Conservation (phyloP, 495 filamentous ascomycete genomes). For the Penicillium bovifimosum region DNA sequence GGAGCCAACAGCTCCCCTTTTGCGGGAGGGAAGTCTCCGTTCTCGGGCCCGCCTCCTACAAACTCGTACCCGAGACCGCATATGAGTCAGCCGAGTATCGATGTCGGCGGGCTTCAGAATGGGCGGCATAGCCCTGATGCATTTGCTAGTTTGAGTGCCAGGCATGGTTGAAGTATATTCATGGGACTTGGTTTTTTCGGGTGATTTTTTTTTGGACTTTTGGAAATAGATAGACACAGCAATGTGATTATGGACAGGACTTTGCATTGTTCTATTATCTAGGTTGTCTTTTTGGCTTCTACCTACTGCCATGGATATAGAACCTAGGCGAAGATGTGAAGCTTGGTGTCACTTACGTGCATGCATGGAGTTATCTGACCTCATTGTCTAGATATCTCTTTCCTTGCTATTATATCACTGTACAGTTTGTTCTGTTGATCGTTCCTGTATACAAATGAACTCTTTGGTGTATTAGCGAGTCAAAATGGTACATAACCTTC, state of each 20-base stretch:
- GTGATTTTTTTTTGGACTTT: conserved; percentile 1
- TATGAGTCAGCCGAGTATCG: conserved; percentile 85
- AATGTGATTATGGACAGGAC: conserved; percentile 4
- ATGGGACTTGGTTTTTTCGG: background rate
- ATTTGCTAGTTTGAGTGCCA: conserved; percentile 86
- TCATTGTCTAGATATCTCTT: conserved; percentile 1
- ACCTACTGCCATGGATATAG: conserved; percentile 15
- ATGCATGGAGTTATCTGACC: conserved; percentile 14
- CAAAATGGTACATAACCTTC: background rate
- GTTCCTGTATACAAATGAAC: background rate
- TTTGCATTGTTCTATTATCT: conserved; percentile 4
- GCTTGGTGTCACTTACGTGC: conserved; percentile 13
- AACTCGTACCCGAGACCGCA: conserved; percentile 43
- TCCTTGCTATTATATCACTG: background rate
- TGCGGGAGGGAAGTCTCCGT: conserved; percentile 5
- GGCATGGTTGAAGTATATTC: conserved; percentile 26
- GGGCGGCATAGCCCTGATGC: conserved; percentile 94
- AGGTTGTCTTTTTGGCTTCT: background rate
- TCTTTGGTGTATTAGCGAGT: background rate
- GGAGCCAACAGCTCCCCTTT: conserved; percentile 10
- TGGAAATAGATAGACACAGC: background rate
- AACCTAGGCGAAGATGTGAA: conserved; percentile 21
- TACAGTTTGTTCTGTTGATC: background rate
- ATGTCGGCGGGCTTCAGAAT: conserved; percentile 65
- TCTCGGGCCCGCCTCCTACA: conserved; percentile 10